These are phyloP conservation scores for Yarrowia sp. DNA, from an alignment of 805 yeast genomes.

Conservation along the genomic window DNA sequence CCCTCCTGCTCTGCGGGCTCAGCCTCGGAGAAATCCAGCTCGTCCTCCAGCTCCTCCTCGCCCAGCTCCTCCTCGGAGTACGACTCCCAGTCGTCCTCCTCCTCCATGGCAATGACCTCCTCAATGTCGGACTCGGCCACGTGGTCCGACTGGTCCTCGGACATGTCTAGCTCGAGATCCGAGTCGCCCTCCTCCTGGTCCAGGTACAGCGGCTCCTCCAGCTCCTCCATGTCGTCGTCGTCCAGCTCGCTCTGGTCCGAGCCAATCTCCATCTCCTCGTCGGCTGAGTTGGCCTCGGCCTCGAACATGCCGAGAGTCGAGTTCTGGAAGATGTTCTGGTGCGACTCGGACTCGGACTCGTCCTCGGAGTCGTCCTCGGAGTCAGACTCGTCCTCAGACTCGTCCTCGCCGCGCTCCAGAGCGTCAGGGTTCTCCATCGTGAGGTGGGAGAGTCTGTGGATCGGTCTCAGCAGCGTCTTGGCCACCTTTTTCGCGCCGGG, in stretches of 20 bases:
- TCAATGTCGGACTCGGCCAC: conserved; percentile 20
- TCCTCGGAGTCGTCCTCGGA: conserved; percentile 35
- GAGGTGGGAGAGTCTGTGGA: conserved; percentile 48
- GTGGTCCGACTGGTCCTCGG: conserved; percentile 21
- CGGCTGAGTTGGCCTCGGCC: conserved; percentile 53
- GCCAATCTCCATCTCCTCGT: conserved; percentile 23
- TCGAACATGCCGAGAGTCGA: conserved; percentile 95
- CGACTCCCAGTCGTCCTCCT: conserved; percentile 24
- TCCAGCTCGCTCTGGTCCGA: conserved; percentile 17
- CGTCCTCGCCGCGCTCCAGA: conserved; percentile 42
- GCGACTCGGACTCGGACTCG: conserved; percentile 40
- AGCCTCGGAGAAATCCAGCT: conserved; percentile 19
- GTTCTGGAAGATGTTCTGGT: conserved; percentile 75
- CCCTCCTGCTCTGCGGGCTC: conserved; percentile 9
- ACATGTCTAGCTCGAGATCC: conserved; percentile 8
- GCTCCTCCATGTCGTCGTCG: conserved; percentile 23
- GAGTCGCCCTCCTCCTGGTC: conserved; percentile 14
- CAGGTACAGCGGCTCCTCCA: conserved; percentile 14
- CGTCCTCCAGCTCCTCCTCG: conserved; percentile 11
- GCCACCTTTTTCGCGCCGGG: conserved; percentile 62
- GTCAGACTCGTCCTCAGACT: conserved; percentile 39
- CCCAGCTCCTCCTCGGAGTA: conserved; percentile 1
- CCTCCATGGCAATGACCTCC: conserved; percentile 21
- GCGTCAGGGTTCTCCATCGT: conserved; percentile 41
- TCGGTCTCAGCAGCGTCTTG: conserved; percentile 57